Evolutionary conservation across 805 yeast species (phyloP).

Genomic region (Candida takata): DNA sequence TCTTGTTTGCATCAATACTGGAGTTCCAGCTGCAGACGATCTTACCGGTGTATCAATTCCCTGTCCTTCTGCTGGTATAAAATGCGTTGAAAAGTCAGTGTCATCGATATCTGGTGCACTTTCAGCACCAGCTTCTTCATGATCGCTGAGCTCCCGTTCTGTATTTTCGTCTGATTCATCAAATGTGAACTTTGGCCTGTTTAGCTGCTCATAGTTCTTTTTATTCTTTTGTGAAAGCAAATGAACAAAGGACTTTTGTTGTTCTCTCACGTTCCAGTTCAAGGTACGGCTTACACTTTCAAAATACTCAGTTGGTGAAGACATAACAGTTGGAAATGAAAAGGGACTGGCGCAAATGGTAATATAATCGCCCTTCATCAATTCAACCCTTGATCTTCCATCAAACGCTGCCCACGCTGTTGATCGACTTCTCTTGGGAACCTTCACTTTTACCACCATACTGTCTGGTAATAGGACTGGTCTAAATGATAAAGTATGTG

Average conservation of each 20-base stretch:
- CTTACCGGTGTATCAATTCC: conserved; percentile 20
- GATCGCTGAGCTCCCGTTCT: conserved; percentile 14
- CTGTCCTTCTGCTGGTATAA: conserved; percentile 22
- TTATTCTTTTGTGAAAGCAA: conserved; percentile 51
- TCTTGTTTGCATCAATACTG: conserved; percentile 15
- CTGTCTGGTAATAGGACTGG: conserved; percentile 91
- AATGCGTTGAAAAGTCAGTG: conserved; percentile 19
- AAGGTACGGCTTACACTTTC: conserved; percentile 80
- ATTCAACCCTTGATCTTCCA: conserved; percentile 81
- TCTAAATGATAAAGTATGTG: conserved; percentile 88
- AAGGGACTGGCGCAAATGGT: conserved; percentile 79
- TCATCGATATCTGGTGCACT: conserved; percentile 25
- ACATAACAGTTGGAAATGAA: conserved; percentile 89
- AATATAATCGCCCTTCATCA: conserved; percentile 77
- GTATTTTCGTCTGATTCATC: conserved; percentile 19
- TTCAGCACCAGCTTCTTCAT: conserved; percentile 18
- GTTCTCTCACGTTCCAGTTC: conserved; percentile 91
- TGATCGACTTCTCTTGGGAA: conserved; percentile 73
- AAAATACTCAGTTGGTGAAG: conserved; percentile 68
- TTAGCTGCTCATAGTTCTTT: conserved; percentile 31
- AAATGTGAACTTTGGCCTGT: conserved; percentile 20
- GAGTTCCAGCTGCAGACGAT: conserved; percentile 9
- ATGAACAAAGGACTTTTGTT: conserved; percentile 74
- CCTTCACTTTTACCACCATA: conserved; percentile 77
- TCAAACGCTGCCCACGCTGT: conserved; percentile 98